A percentile compares a stretch with the other conserved stretches of the same genome.
Evolutionary conservation across 1,284 basidiomycete genomes (phyloP).

Genomic region (Ganoderma resinaceum): DNA sequence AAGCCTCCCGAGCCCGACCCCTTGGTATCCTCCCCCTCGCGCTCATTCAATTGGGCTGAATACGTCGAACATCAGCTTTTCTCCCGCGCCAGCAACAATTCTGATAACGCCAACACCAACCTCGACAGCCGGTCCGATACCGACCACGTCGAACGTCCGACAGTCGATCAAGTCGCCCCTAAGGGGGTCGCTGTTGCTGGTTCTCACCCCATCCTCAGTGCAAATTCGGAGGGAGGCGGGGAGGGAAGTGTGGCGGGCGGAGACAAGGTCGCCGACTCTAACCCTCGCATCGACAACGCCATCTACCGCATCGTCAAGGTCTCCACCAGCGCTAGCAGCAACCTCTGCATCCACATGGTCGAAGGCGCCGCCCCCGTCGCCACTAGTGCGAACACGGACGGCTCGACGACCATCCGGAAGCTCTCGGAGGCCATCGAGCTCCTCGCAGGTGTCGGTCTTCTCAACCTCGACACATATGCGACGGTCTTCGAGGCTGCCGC

Average conservation of each 20-base stretch:
- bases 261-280: not conserved
- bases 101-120: not conserved
- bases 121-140: not conserved
- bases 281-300: not conserved
- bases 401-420: not conserved
- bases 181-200: not conserved
- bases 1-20: not conserved
- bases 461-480: not conserved
- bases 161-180: not conserved
- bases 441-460: not conserved
- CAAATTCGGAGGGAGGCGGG: not conserved
- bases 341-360: not conserved
- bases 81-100: not conserved
- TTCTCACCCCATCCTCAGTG: not conserved
- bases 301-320: not conserved
- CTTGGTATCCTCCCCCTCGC: not conserved
- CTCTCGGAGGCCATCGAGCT: not conserved
- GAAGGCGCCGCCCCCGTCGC: not conserved
- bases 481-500: not conserved
- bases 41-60: not conserved
- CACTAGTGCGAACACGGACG: not conserved
- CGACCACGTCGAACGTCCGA: not conserved
- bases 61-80: not conserved
- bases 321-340: not conserved
- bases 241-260: not conserved